Base-by-base conservation (phyloP, 306 rosid species). In the Leucaena leucocephala region DNA sequence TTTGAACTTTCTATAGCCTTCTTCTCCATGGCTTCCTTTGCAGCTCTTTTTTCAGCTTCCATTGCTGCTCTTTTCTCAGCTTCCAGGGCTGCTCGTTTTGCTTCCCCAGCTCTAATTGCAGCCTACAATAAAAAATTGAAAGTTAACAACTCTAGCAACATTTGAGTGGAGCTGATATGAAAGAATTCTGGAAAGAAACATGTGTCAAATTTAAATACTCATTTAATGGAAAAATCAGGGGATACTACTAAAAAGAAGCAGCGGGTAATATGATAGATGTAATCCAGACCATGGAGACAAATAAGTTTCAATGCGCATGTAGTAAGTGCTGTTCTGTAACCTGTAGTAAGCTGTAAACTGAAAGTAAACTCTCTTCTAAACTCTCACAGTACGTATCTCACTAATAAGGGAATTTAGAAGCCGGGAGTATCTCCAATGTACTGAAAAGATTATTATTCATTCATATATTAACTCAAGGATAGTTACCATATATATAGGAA, bases 71-170 rank as follows among this genome's bases (percentile, higher is more conserved):
- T 89, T 62, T 71, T 86, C 84, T 94, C 92, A 81, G 92, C 90
- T 86, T 94, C 98, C 65, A 82, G 5, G 72, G 89, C 88, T 82
- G 90, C 94, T 83, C 75, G 90, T 80, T 89, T 87, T 76, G 90
- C 89, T 81, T 89, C 93, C 82, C 90, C 94, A 4, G 93, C 98
- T 88, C 80, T 92, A 59, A 74, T 76, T 85, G 89, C 91, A 57
- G 87, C 93, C 98, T 94, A 85, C 80, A 83, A 71, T 35, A 46
- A 75, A 70, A 84, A 73, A 72, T 21, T 50, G 42, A 73, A 72
- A 81, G 68, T 33, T 50, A 67, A 64, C 21, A 79, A 78, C 75
- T 77, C 78, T 33, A 77, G 45, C 63, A 67, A 35, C 66, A 76
- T 35, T 62, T 34, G 16, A 8, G 70, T 16, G 67, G 71, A 71